Percentiles rank a stretch among this genome's conserved stretches.
Evolutionary conservation across 495 filamentous ascomycete genomes (phyloP).

Genomic region (Podospora sp.): DNA sequence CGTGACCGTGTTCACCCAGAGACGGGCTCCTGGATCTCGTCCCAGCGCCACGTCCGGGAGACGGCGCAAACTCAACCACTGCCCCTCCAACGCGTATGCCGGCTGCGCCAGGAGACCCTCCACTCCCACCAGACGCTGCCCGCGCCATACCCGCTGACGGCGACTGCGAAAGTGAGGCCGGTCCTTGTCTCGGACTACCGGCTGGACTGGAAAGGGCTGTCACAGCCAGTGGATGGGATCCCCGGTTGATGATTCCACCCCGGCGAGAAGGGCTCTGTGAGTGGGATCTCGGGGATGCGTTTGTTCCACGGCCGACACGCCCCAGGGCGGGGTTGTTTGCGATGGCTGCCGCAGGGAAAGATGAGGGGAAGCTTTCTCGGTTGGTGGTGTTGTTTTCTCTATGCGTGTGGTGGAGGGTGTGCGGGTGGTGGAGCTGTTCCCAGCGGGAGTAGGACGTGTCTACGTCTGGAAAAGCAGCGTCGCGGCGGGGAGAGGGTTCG

Average conservation of each 20-base stretch:
- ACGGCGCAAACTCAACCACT: conserved; percentile 38
- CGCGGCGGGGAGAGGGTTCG: conserved; percentile 45
- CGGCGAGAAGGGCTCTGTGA: conserved; percentile 1
- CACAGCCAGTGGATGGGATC: not conserved
- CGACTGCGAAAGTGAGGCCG: not conserved
- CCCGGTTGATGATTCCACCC: not conserved
- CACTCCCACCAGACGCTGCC: conserved; percentile 28
- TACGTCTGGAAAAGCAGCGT: conserved; percentile 34
- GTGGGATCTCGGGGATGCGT: not conserved
- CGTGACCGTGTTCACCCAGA: not conserved
- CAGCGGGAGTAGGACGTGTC: conserved; percentile 47
- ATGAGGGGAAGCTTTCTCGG: not conserved
- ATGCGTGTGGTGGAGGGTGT: not conserved
- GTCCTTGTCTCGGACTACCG: not conserved
- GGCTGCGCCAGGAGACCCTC: conserved; percentile 26
- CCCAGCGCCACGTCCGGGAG: not conserved
- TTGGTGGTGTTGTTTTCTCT: not conserved
- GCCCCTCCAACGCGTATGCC: conserved; percentile 29
- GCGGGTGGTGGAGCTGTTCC: conserved; percentile 22
- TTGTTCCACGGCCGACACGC: not conserved
- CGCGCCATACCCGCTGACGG: conserved; percentile 25
- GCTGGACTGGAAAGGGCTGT: not conserved
- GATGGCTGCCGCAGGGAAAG: not conserved
- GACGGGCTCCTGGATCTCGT: conserved; percentile 6
- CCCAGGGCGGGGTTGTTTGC: not conserved